Evolutionary conservation across 306 rosid genomes (phyloP), one percentile per base, ranked within the genome.

Genomic region (Hippophae gyantsensis): DNA sequence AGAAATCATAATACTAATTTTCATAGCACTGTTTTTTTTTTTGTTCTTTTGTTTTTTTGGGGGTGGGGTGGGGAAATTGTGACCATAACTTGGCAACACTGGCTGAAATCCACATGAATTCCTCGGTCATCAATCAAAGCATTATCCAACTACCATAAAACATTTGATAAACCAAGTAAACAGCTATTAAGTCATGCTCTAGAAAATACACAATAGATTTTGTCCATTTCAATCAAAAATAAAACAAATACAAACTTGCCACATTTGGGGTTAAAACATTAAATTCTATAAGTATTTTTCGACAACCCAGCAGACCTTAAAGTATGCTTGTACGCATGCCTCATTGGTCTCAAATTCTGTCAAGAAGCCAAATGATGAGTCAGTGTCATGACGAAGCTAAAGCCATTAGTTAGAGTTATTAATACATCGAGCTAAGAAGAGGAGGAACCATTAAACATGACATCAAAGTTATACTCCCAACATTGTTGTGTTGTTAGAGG

Each of bases 91-190:
- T 92, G 51, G 96, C 57, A 57, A 92, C 95, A 76, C 92, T 87
- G 98, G 77, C 98, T 87, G 81, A 92, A 92, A 80, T 92, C 99
- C 54, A 92, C 99, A 57, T 87, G 96, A 74, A 92, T 87, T 76
- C 98, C 83, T 70, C 95, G 79, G 62, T 92, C 99, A 73, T 92
- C 99, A 75, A 92, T 92, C 77, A 92, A 65, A 56, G 99, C 93
- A 70, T 88, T 92, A 79, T 88, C 99, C 97, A 92, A 88, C 99
- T 92, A 69, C 71, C 60, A 51, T 57, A 56, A 41, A 48, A 50
- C 50, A 67, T 57, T 58, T 76, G 46, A 50, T 13, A 32, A 68
- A 60, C 57, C 49, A 43, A 61, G 45, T 6, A 57, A 44, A 32
- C 56, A 6, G 49, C 55, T 53, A 11, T 38, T 18, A 42, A 42